Evolutionary conservation across 2,329 filamentous ascomycete genomes (phyloP).

Genomic region (Meredithiella fracta): DNA sequence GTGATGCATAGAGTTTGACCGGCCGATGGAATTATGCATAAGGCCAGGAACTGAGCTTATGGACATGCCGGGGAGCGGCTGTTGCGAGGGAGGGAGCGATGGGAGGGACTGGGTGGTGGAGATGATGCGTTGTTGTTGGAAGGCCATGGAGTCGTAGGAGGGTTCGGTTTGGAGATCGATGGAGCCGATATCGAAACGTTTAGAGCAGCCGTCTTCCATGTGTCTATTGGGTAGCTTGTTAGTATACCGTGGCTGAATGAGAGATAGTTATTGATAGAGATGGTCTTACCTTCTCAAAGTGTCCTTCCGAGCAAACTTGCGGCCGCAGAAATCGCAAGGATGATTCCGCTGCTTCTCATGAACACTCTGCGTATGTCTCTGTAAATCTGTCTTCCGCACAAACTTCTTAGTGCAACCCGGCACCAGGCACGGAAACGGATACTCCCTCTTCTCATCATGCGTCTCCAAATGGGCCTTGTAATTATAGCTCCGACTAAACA

Average conservation of each 20-base stretch:
- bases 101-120: not conserved
- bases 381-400: slow-evolving; percentile 66
- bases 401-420: slow-evolving; percentile 57
- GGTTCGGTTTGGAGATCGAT: slow-evolving; percentile 28
- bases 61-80: slow-evolving; percentile 1
- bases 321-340: slow-evolving; percentile 53
- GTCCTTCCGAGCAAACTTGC: slow-evolving; percentile 63
- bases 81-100: slow-evolving; percentile 1
- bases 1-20: slow-evolving; percentile 3
- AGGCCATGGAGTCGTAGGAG: slow-evolving; percentile 17
- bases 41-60: slow-evolving; percentile 6
- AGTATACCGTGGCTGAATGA: not conserved
- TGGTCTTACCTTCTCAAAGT: slow-evolving; percentile 55
- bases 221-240: slow-evolving; percentile 33
- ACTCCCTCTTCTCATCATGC: slow-evolving; percentile 57
- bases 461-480: slow-evolving; percentile 75
- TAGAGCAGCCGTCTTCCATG: slow-evolving; percentile 60
- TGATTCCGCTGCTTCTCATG: slow-evolving; percentile 58
- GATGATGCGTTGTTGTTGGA: slow-evolving; percentile 10
- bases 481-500: slow-evolving; percentile 74
- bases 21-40: slow-evolving; percentile 4
- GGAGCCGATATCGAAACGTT: slow-evolving; percentile 42
- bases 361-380: slow-evolving; percentile 45
- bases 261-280: not conserved
- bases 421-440: slow-evolving; percentile 51